Conservation (phyloP, 2,329 filamentous ascomycete species). For the Claviceps citrina region DNA sequence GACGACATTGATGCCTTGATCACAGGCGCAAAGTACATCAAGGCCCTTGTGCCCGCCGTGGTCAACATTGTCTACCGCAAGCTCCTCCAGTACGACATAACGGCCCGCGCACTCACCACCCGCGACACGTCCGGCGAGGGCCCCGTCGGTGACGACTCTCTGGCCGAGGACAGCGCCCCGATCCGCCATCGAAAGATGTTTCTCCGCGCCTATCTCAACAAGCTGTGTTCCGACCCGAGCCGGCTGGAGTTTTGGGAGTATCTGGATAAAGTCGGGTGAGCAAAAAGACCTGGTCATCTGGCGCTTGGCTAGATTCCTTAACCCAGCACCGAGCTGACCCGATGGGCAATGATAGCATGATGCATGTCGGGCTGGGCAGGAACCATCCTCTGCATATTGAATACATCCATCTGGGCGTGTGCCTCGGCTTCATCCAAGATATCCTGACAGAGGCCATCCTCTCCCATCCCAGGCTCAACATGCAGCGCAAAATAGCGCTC, state of each 20-base stretch:
- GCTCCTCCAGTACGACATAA: constrained; percentile 66
- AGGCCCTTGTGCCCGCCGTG: constrained; percentile 65
- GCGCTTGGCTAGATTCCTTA: not conserved
- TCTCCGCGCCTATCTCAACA: constrained; percentile 56
- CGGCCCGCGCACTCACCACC: constrained; percentile 58
- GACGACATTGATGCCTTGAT: constrained; percentile 59
- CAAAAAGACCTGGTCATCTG: too few relatives aligned
- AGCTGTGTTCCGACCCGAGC: constrained; percentile 56
- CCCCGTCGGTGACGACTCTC: constrained; percentile 10
- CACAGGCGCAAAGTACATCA: constrained; percentile 59
- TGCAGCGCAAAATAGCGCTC: constrained; percentile 55
- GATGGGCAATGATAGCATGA: constrained; percentile 40
- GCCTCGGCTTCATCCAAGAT: constrained; percentile 62
- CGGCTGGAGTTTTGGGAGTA: constrained; percentile 73
- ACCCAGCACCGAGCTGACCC: not conserved
- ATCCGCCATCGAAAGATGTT: constrained; percentile 69
- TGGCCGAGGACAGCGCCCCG: constrained; percentile 55
- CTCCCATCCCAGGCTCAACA: constrained; percentile 49
- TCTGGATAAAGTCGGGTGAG: constrained; percentile 64
- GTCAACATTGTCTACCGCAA: constrained; percentile 79
- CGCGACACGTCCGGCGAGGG: constrained; percentile 49
- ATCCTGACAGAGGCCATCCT: constrained; percentile 63
- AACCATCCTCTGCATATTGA: constrained; percentile 61
- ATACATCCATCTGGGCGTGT: constrained; percentile 62
- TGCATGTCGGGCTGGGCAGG: constrained; percentile 65